phyloP scores from a whole-genome alignment of 2,329 filamentous ascomycete species.

The Sporothrix pallida region DNA sequence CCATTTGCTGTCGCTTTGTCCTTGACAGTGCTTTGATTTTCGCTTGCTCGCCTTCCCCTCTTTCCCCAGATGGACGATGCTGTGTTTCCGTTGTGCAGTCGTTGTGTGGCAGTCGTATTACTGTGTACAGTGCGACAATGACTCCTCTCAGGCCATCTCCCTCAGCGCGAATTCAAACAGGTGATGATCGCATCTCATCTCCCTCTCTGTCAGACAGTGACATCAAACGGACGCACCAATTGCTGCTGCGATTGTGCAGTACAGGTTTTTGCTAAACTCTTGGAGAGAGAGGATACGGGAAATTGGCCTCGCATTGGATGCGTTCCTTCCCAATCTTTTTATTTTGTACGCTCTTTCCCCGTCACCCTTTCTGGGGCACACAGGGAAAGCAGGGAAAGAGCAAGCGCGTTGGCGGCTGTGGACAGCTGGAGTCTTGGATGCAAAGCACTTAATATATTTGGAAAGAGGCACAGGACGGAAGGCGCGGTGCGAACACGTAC shows the following conservation, averaged over 20 bases:
- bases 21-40: not conserved
- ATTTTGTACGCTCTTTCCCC: not conserved
- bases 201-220: not conserved
- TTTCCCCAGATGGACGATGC: not conserved
- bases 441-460: not conserved
- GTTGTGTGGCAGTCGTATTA: not conserved
- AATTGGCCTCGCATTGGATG: not conserved
- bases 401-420: not conserved
- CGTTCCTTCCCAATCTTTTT: not conserved
- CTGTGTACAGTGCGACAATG: not conserved
- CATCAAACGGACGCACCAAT: not conserved
- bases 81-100: not conserved
- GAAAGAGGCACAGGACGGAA: conserved; percentile 12
- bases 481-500: not conserved
- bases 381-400: conserved; percentile 5
- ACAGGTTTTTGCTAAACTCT: too few relatives aligned
- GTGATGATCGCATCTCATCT: not conserved
- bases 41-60: not conserved
- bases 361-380: not conserved
- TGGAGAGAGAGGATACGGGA: not conserved
- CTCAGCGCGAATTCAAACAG: not conserved
- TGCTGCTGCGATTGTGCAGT: too few relatives aligned
- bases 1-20: not conserved
- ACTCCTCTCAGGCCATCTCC: not conserved
- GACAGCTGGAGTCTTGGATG: not conserved